Evolutionary conservation across 164 flowering plant species (phyloP).

Genomic region (Kalanchoe fedtschenkoi): DNA sequence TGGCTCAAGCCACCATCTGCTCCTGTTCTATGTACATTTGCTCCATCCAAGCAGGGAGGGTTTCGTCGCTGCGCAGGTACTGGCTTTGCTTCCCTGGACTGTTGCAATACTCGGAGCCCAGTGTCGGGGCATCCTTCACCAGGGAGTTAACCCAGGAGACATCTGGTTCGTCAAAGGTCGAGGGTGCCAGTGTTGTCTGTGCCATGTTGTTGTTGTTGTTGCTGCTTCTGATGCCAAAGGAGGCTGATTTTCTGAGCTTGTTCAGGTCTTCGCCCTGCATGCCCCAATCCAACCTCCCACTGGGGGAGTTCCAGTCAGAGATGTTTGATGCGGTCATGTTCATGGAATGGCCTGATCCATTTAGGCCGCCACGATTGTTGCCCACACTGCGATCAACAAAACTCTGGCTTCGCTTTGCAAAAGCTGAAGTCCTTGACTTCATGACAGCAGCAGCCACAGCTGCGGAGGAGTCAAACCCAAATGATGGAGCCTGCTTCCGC

Average conservation of each 20-base stretch:
- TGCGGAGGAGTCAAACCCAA: conserved; percentile 39
- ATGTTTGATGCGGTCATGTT: conserved; percentile 25
- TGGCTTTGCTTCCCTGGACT: background rate
- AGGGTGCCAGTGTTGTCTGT: conserved; percentile 9
- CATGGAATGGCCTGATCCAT: conserved; percentile 18
- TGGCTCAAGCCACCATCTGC: conserved; percentile 71
- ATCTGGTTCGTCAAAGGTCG: conserved; percentile 49
- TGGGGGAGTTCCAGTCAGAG: conserved; percentile 76
- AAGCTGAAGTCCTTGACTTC: conserved; percentile 65
- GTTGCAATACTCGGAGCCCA: conserved; percentile 10
- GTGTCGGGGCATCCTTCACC: conserved; percentile 59
- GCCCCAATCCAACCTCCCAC: conserved; percentile 86
- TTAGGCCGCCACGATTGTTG: conserved; percentile 18
- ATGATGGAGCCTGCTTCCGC: conserved; percentile 35
- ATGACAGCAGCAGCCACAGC: conserved; percentile 56
- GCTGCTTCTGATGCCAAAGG: conserved; percentile 56
- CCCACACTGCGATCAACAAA: conserved; percentile 52
- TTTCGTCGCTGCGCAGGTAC: conserved; percentile 15
- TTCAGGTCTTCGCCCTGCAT: conserved; percentile 64
- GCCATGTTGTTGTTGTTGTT: conserved; percentile 6
- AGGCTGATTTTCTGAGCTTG: conserved; percentile 74
- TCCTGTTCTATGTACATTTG: conserved; percentile 86
- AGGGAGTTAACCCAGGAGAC: conserved; percentile 83
- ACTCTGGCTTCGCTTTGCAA: conserved; percentile 82
- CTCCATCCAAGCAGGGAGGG: conserved; percentile 56